Evolutionary conservation across 192 early-diverging fungal species (phyloP).

Genomic region (Backusella macrospora): DNA sequence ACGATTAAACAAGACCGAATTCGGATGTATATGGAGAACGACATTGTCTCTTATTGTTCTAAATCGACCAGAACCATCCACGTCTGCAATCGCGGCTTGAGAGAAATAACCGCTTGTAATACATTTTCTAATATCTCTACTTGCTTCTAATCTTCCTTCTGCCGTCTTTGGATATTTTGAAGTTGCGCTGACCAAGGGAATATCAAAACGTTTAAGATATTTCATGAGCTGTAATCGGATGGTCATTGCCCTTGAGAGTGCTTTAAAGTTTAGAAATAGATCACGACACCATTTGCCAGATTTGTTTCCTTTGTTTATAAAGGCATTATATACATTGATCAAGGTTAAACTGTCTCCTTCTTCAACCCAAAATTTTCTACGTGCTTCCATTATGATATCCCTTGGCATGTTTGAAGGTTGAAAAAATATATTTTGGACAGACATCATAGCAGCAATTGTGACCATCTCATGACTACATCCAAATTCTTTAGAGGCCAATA

Average conservation of each 20-base stretch:
- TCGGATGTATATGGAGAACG: conserved; percentile 82
- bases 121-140: conserved; percentile 63
- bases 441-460: conserved; percentile 79
- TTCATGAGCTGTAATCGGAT: conserved; percentile 90
- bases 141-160: conserved; percentile 43
- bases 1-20: conserved; percentile 88
- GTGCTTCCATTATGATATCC: conserved; percentile 54
- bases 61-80: conserved; percentile 64
- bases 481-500: conserved; percentile 63
- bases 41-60: conserved; percentile 65
- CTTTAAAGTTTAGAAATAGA: conserved; percentile 71
- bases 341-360: conserved; percentile 74
- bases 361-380: conserved; percentile 71
- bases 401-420: conserved; percentile 39
- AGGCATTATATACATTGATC: conserved; percentile 81
- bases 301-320: conserved; percentile 52
- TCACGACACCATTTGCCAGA: conserved; percentile 88
- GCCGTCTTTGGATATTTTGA: conserved; percentile 44
- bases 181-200: conserved; percentile 32
- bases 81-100: conserved; percentile 69
- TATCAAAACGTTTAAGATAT: conserved; percentile 52
- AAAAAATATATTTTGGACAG: conserved; percentile 66
- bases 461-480: conserved; percentile 75
- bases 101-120: conserved; percentile 75
- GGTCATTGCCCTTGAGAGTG: conserved; percentile 79